A percentile compares a stretch with the other conserved stretches of the same genome.
phyloP scores from a whole-genome alignment of 805 yeast genomes.

The Torulaspora microellipsoides region DNA sequence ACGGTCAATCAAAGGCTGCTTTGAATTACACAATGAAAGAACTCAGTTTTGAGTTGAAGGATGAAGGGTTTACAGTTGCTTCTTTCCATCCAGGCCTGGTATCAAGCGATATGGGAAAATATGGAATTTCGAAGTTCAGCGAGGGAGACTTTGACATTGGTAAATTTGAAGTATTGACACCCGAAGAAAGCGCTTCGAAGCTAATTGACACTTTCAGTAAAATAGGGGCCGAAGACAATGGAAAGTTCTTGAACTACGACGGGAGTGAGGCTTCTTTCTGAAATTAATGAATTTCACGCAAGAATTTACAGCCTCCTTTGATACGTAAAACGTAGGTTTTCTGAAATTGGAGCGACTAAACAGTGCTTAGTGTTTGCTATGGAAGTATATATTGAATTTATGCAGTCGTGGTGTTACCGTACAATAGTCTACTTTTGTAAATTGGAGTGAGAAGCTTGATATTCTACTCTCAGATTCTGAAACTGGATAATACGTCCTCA shows the following conservation, averaged over 20 bases:
- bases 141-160: slow-evolving; percentile 3
- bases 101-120: slow-evolving; percentile 34
- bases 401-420: too few species aligned
- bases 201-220: slow-evolving; percentile 19
- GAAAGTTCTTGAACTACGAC: slow-evolving; percentile 28
- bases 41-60: slow-evolving; percentile 26
- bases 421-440: too few species aligned
- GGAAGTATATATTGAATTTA: too few species aligned
- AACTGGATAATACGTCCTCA: too few species aligned
- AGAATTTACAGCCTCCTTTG: too few species aligned
- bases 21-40: slow-evolving; percentile 32
- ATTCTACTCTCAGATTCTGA: too few species aligned
- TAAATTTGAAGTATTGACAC: slow-evolving; percentile 15
- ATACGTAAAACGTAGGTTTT: too few species aligned
- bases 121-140: slow-evolving; percentile 3
- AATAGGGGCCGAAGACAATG: slow-evolving; percentile 25
- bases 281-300: not conserved
- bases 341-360: too few species aligned
- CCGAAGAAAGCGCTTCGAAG: slow-evolving; percentile 26
- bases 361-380: too few species aligned
- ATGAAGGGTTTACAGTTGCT: slow-evolving; percentile 29
- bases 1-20: slow-evolving; percentile 39
- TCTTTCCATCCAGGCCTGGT: slow-evolving; percentile 41
- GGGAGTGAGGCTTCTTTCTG: slow-evolving; percentile 16
- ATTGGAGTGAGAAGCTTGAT: too few species aligned